phyloP scores from a whole-genome alignment of 495 filamentous ascomycete genomes.

The Penicillium canariense region DNA sequence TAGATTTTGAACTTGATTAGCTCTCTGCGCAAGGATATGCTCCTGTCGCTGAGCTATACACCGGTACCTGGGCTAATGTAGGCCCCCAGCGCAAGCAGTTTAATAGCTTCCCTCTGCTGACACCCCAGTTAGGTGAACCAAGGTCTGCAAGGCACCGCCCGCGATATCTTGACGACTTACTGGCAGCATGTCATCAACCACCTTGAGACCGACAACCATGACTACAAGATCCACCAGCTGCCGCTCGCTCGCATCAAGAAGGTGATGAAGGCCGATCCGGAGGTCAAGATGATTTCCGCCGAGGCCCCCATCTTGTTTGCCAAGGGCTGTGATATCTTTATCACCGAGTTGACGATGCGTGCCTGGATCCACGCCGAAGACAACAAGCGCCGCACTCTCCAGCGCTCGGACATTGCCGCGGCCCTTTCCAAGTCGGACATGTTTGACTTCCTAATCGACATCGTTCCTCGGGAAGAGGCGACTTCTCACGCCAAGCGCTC shows the following conservation, averaged over 20 bases:
- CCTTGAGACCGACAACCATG: conserved; percentile 90
- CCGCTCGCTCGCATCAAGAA: conserved; percentile 98
- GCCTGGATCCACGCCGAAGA: conserved; percentile 99
- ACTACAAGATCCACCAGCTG: conserved; percentile 96
- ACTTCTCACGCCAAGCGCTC: conserved; percentile 76
- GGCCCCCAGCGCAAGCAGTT: conserved; percentile 17
- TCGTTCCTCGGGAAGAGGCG: conserved; percentile 94
- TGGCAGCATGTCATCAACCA: conserved; percentile 98
- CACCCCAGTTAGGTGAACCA: conserved; percentile 71
- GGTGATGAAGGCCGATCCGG: conserved; percentile 99
- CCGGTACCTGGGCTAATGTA: conserved; percentile 94
- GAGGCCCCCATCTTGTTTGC: conserved; percentile 97
- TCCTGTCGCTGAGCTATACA: conserved; percentile 82
- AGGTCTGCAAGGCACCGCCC: conserved; percentile 87
- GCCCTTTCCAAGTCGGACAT: conserved; percentile 96
- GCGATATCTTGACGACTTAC: conserved; percentile 95
- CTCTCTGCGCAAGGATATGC: conserved; percentile 75
- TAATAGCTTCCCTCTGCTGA: conserved; percentile 17
- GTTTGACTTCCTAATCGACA: conserved; percentile 99
- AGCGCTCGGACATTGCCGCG: conserved; percentile 93
- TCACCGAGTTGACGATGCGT: conserved; percentile 97
- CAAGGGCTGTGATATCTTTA: conserved; percentile 99
- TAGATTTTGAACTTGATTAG: conserved; percentile 36
- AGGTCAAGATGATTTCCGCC: conserved; percentile 99
- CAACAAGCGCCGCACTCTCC: conserved; percentile 93